These are phyloP conservation scores for Fraxinus xanthoxyloides DNA, from an alignment of 305 asterid species.

Conservation along the genomic window DNA sequence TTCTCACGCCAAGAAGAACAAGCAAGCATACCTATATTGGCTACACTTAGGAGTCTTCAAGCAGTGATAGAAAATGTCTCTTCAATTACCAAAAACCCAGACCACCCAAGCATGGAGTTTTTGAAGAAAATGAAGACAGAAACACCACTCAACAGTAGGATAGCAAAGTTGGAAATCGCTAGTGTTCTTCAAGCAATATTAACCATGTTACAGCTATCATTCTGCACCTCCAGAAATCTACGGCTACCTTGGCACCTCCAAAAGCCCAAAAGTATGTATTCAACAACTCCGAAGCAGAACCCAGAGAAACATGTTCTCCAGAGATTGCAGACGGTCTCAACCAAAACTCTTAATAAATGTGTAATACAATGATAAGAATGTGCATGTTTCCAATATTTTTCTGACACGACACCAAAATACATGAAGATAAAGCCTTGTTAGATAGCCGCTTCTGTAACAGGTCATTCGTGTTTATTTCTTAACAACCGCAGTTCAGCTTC, in stretches of 20 bases:
- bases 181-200: background rate
- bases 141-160: background rate
- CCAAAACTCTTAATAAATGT: background rate
- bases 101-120: background rate
- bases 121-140: background rate
- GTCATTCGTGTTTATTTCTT: background rate
- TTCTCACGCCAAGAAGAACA: background rate
- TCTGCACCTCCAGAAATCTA: background rate
- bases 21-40: background rate
- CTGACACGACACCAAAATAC: background rate
- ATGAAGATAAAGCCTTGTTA: background rate
- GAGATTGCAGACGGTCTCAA: background rate
- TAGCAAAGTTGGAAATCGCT: background rate
- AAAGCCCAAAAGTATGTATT: background rate
- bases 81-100: background rate
- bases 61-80: background rate
- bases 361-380: background rate
- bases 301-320: background rate
- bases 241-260: background rate
- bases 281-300: background rate
- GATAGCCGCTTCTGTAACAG: background rate
- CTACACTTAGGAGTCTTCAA: background rate
- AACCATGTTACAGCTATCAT: background rate
- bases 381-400: background rate
- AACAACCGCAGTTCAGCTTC: background rate